Evolutionary conservation across 2,329 filamentous ascomycete genomes (phyloP).

Genomic region (Microsporum canis): DNA sequence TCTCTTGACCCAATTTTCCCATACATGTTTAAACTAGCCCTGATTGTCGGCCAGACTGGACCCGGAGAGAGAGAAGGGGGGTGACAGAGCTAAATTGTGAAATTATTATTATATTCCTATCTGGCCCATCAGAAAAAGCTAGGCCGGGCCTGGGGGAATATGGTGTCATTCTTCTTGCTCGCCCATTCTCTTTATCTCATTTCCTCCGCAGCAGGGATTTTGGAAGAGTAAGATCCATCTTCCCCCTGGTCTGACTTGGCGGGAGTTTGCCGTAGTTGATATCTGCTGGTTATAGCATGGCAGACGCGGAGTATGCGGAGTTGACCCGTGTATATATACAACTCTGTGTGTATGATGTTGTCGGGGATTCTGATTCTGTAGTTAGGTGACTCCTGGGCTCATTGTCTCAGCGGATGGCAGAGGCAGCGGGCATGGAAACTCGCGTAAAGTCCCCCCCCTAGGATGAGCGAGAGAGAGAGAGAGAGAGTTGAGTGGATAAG

Average conservation of each 20-base stretch:
- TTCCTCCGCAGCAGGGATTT: neutral
- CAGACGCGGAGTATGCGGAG: no score
- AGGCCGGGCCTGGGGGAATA: neutral
- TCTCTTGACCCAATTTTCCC: neutral
- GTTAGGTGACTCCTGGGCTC: no score
- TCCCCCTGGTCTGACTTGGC: conserved; percentile 5
- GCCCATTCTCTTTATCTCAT: neutral
- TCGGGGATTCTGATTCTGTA: no score
- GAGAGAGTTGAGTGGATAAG: neutral
- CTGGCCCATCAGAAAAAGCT: neutral
- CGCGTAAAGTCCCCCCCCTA: neutral
- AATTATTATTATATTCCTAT: conserved; percentile 1
- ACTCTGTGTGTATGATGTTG: no score
- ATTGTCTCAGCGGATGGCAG: neutral
- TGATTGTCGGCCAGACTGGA: neutral
- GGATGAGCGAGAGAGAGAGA: neutral
- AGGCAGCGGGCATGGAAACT: neutral
- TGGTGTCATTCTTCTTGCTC: neutral
- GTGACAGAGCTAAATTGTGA: conserved; percentile 1
- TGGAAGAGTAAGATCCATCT: neutral
- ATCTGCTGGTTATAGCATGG: neutral
- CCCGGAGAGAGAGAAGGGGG: neutral
- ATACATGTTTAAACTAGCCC: neutral
- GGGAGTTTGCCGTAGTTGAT: neutral
- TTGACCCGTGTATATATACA: no score